These are phyloP conservation scores for Thraustochytrium sp. DNA, from an alignment of 352 stramenopile genomes.

Conservation along the genomic window DNA sequence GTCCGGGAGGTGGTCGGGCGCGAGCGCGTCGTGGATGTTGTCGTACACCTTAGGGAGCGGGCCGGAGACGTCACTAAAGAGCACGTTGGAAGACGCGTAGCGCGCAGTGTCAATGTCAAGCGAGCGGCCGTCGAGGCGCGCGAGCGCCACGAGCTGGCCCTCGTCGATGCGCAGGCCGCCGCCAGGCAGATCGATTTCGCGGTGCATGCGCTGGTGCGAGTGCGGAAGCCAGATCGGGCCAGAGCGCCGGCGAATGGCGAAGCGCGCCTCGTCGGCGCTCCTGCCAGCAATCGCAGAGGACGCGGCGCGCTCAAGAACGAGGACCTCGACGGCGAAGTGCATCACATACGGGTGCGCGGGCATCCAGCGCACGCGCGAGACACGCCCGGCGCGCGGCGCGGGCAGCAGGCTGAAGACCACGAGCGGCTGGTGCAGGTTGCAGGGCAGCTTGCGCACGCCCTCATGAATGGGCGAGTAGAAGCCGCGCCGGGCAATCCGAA, in stretches of 20 bases:
- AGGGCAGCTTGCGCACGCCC: not conserved
- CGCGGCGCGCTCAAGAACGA: not conserved
- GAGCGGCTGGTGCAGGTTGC: not conserved
- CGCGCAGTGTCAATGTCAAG: slow-evolving; percentile 14
- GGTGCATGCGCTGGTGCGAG: not conserved
- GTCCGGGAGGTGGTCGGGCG: not conserved
- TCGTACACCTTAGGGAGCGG: not conserved
- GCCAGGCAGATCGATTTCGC: not conserved
- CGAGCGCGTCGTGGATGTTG: not conserved
- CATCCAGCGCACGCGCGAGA: slow-evolving; percentile 19
- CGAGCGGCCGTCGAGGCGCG: not conserved
- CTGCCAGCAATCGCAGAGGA: too few relatives aligned
- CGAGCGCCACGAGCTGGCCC: slow-evolving; percentile 4
- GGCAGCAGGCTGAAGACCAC: slow-evolving; percentile 2
- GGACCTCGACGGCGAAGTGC: not conserved
- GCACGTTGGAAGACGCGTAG: not conserved
- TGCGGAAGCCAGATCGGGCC: not conserved
- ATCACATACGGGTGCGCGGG: not conserved
- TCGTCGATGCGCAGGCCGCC: not conserved
- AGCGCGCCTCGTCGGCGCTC: not conserved
- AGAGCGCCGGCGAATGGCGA: not conserved
- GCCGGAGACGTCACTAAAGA: not conserved
- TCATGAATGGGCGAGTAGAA: not conserved
- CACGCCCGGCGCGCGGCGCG: not conserved
- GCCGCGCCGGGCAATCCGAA: not conserved